Evolutionary conservation across 2,329 filamentous ascomycete genomes (phyloP).

Genomic region (Apiospora pterosperma): DNA sequence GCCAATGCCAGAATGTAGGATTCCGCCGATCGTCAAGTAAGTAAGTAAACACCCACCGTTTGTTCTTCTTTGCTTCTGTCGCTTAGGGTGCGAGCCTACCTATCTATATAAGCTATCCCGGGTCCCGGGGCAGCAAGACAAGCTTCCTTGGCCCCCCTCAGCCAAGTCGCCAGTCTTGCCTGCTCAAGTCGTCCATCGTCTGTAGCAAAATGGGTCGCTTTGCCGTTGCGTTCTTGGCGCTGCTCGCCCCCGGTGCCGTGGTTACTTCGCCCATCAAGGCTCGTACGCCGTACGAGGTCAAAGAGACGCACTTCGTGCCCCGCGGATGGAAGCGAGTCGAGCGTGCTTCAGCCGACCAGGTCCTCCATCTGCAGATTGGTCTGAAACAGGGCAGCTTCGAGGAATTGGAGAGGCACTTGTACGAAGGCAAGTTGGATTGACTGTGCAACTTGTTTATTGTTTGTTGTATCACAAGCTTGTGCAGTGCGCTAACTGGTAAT

Average conservation of each 20-base stretch:
- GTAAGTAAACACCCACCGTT: background rate
- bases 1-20: background rate
- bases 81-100: too few relatives aligned
- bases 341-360: constrained; percentile 31
- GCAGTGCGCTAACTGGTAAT: background rate
- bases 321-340: constrained; percentile 34
- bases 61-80: background rate
- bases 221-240: constrained; percentile 18
- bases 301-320: constrained; percentile 48
- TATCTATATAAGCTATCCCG: background rate
- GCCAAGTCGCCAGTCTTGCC: background rate
- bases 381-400: constrained; percentile 44
- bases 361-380: constrained; percentile 45
- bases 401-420: constrained; percentile 56
- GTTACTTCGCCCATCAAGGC: constrained; percentile 21
- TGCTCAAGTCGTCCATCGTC: background rate
- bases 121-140: background rate
- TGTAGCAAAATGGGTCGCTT: constrained; percentile 21
- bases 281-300: constrained; percentile 35
- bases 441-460: background rate
- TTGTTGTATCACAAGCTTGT: constrained; percentile 1
- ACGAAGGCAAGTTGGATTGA: constrained; percentile 7
- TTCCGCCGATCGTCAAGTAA: background rate
- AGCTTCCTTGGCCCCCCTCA: background rate
- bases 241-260: constrained; percentile 21